phyloP scores from a whole-genome alignment of 2,329 filamentous ascomycete genomes.

The Colletotrichum incanum region DNA sequence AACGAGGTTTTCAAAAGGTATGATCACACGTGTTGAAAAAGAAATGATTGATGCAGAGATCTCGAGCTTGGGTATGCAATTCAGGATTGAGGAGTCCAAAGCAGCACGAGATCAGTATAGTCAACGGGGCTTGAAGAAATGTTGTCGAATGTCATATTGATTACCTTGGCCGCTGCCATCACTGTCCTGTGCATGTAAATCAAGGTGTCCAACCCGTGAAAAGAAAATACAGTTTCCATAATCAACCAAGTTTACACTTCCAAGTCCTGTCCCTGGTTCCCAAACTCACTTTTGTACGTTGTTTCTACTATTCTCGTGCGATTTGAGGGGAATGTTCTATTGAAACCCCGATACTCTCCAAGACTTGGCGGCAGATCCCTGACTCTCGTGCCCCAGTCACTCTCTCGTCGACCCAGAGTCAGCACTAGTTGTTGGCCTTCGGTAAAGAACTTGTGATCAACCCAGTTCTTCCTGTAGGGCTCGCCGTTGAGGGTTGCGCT shows the following conservation, averaged over 20 bases:
- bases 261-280: not conserved
- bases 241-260: not conserved
- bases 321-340: slow-evolving; percentile 40
- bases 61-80: not conserved
- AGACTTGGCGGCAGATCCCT: slow-evolving; percentile 76
- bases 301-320: slow-evolving; percentile 17
- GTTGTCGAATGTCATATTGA: not conserved
- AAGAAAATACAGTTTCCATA: no score
- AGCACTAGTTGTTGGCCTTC: slow-evolving; percentile 77
- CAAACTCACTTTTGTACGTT: slow-evolving; percentile 26
- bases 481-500: slow-evolving; percentile 74
- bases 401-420: slow-evolving; percentile 73
- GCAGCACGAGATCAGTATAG: not conserved
- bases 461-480: slow-evolving; percentile 76
- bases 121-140: not conserved
- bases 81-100: not conserved
- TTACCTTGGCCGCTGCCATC: not conserved
- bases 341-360: slow-evolving; percentile 56
- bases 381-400: slow-evolving; percentile 73
- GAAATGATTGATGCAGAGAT: not conserved
- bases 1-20: not conserved
- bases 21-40: not conserved
- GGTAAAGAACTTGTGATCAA: slow-evolving; percentile 77
- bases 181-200: not conserved
- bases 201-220: not conserved